Evolutionary conservation across 352 stramenopile species (phyloP).

Genomic region (Phytophthora crassamura): DNA sequence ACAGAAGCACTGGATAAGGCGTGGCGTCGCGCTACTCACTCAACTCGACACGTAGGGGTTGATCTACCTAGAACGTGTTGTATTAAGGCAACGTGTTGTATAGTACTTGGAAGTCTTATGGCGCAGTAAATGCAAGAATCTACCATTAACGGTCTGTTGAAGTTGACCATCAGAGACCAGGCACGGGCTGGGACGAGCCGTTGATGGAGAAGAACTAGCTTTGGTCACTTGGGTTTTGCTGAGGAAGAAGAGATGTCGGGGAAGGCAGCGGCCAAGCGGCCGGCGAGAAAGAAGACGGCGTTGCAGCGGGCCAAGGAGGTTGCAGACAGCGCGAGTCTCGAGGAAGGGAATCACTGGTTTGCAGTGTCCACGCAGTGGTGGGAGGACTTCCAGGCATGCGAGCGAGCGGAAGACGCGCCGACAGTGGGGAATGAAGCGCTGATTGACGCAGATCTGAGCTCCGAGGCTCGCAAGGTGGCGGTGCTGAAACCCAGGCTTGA

Average conservation of each 20-base stretch:
- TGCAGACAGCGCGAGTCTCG: conserved; percentile 6
- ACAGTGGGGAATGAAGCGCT: conserved; percentile 28
- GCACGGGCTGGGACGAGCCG: conserved; percentile 3
- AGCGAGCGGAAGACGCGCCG: conserved; percentile 3
- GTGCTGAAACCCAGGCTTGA: conserved; percentile 26
- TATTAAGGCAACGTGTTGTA: not conserved
- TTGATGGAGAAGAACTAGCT: not conserved
- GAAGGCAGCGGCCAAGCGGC: conserved; percentile 8
- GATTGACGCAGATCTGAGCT: conserved; percentile 26
- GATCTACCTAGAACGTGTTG: no score
- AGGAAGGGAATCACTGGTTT: conserved; percentile 30
- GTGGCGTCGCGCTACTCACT: conserved; percentile 93
- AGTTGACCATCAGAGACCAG: not conserved
- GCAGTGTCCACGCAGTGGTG: conserved; percentile 32
- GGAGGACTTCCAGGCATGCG: conserved; percentile 18
- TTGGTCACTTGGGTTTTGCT: no score
- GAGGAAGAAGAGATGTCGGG: no score
- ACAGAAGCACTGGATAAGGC: conserved; percentile 96
- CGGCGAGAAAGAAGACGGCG: conserved; percentile 1
- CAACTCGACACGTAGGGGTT: conserved; percentile 85
- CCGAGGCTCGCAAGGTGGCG: conserved; percentile 19
- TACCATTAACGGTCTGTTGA: not conserved
- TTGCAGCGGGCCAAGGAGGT: conserved; percentile 14
- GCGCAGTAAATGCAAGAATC: not conserved
- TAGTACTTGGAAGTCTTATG: no score